phyloP scores from a whole-genome alignment of 257 asterid species.

The Plantago major region DNA sequence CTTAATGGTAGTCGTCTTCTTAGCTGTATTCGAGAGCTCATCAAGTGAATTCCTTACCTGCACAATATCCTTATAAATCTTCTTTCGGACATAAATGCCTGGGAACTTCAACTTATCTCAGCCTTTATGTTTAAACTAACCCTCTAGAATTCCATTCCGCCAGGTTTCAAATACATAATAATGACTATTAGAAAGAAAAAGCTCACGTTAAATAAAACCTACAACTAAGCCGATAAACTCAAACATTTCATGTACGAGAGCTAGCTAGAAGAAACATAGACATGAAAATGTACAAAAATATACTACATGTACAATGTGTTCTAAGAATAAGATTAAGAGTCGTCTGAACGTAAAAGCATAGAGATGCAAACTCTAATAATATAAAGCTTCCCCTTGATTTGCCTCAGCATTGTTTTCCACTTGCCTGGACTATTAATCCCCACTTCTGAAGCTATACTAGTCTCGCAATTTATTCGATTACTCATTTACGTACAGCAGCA shows the following conservation, averaged over 20 bases:
- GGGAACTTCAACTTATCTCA: too few species aligned
- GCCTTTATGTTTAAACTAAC: too few species aligned
- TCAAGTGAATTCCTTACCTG: too few species aligned
- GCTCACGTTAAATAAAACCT: background rate
- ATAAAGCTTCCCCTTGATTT: constrained; percentile 37
- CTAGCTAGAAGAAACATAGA: background rate
- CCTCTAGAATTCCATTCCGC: too few species aligned
- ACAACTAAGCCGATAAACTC: background rate
- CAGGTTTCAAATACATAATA: background rate
- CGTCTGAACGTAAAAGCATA: constrained; percentile 44
- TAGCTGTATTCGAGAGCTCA: too few species aligned
- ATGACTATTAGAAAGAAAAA: background rate
- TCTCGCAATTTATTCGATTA: constrained; percentile 21
- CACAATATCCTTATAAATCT: too few species aligned
- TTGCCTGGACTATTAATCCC: constrained; percentile 27
- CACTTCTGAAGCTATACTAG: constrained; percentile 13
- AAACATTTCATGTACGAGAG: background rate
- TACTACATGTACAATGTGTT: background rate
- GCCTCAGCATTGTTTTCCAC: constrained; percentile 44
- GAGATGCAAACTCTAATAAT: constrained; percentile 43
- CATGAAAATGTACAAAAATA: background rate
- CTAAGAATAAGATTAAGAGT: constrained; percentile 23
- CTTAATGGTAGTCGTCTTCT: too few species aligned
- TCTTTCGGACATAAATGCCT: too few species aligned
- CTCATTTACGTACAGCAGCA: background rate